A percentile compares a stretch with the other conserved stretches of the same genome.
Evolutionary conservation across 495 filamentous ascomycete genomes (phyloP).

Genomic region (Chaetomium cochliodes): DNA sequence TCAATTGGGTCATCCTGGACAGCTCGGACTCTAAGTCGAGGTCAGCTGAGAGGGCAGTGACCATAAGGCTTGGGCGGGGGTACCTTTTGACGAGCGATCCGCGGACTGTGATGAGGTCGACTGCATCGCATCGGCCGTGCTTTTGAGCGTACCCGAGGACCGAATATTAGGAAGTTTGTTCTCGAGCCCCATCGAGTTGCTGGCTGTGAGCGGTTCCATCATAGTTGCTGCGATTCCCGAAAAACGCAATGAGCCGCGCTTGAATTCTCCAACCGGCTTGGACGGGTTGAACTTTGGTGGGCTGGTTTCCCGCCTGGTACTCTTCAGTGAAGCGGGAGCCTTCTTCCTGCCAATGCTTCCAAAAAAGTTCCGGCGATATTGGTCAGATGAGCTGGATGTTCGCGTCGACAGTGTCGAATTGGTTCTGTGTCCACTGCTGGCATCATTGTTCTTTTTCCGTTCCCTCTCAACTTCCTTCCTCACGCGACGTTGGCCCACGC

Average conservation of each 20-base stretch:
- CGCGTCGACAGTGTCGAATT: conserved; percentile 36
- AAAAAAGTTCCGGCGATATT: conserved; percentile 38
- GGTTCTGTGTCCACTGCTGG: conserved; percentile 25
- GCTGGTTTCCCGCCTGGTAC: conserved; percentile 26
- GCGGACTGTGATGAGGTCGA: not conserved
- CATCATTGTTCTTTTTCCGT: conserved; percentile 33
- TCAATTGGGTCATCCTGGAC: conserved; percentile 43
- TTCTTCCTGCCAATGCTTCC: conserved; percentile 31
- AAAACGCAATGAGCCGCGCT: conserved; percentile 14
- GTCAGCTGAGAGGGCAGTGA: conserved; percentile 3
- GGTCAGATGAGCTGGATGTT: conserved; percentile 38
- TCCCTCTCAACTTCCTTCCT: conserved; percentile 41
- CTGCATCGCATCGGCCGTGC: not conserved
- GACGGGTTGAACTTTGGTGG: conserved; percentile 1
- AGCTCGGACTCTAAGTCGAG: conserved; percentile 40
- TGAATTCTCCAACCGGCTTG: conserved; percentile 3
- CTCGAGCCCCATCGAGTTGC: not conserved
- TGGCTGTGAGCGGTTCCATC: not conserved
- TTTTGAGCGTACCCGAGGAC: not conserved
- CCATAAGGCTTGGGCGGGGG: not conserved
- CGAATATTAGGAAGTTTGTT: not conserved
- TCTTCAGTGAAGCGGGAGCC: conserved; percentile 20
- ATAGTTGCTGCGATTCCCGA: not conserved
- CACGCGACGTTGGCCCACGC: conserved; percentile 44
- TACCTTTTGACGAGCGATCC: conserved; percentile 28